These are phyloP conservation scores for Kalmusia sp. DNA, from an alignment of 2,329 filamentous ascomycete species.

Conservation along the genomic window DNA sequence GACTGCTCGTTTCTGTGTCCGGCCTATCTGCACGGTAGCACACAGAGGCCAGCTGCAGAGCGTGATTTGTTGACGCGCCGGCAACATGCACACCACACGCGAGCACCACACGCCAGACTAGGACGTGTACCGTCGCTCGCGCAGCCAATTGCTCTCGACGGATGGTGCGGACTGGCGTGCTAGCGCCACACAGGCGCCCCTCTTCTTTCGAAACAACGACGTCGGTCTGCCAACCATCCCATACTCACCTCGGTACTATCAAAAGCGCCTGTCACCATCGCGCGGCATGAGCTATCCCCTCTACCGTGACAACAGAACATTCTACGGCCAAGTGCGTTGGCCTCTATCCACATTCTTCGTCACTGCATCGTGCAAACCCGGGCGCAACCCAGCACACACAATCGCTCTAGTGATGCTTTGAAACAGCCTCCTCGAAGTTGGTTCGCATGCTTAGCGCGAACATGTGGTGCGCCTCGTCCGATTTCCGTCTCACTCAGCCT, in stretches of 20 bases:
- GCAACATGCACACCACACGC: slow-evolving; percentile 5
- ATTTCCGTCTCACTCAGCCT: slow-evolving; percentile 14
- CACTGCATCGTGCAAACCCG: not conserved
- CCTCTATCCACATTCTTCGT: too few species aligned
- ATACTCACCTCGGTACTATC: not conserved
- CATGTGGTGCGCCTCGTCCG: slow-evolving; percentile 5
- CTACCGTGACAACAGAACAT: not conserved
- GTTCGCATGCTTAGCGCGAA: slow-evolving; percentile 6
- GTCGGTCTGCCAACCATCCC: not conserved
- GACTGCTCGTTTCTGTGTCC: not conserved
- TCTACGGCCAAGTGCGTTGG: too few species aligned
- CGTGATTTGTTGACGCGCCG: not conserved
- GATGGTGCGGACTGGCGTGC: not conserved
- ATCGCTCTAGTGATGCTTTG: not conserved
- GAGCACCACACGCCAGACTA: not conserved
- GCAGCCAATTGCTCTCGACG: not conserved
- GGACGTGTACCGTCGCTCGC: not conserved
- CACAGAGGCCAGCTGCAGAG: not conserved
- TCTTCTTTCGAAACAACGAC: not conserved
- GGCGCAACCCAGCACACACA: not conserved
- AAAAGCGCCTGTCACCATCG: too few species aligned
- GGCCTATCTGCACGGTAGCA: not conserved
- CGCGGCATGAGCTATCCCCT: too few species aligned
- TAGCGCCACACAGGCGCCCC: slow-evolving; percentile 1
- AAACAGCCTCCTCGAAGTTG: not conserved